Conservation (phyloP, 768 basidiomycete species). For the Favolaschia claudopus region DNA sequence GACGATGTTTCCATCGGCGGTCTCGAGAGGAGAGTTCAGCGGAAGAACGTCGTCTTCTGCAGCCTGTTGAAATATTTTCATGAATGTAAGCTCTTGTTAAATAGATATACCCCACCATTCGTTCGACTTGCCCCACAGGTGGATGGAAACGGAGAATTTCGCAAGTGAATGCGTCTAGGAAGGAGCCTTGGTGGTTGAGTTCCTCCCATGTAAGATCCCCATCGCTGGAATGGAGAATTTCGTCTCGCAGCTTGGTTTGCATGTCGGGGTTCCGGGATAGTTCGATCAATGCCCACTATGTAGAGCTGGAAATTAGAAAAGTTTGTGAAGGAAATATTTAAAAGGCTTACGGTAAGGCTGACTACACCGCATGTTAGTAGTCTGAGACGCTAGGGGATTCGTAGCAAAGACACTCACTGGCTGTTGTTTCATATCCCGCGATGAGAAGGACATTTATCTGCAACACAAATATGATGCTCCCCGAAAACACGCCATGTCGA, state of each 20-base stretch:
- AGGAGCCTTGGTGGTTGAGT: constrained; percentile 32
- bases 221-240: constrained; percentile 25
- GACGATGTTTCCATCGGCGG: constrained; percentile 34
- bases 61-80: constrained; percentile 32
- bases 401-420: neutral
- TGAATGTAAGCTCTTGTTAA: no score
- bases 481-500: neutral
- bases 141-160: constrained; percentile 49
- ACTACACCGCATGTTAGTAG: neutral
- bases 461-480: neutral
- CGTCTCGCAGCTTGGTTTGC: constrained; percentile 41
- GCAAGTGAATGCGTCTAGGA: constrained; percentile 48
- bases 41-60: constrained; percentile 46
- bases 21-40: constrained; percentile 38
- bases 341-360: constrained; percentile 13
- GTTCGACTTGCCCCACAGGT: constrained; percentile 34
- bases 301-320: no score
- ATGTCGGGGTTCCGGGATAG: constrained; percentile 37
- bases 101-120: constrained; percentile 34
- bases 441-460: constrained; percentile 11
- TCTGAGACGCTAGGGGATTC: no score
- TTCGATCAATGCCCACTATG: constrained; percentile 47
- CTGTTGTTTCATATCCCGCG: constrained; percentile 13
- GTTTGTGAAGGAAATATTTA: no score
- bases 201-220: constrained; percentile 7